Evolutionary conservation across 2,329 filamentous ascomycete species (phyloP).

Genomic region (Lecanosticta acicola): DNA sequence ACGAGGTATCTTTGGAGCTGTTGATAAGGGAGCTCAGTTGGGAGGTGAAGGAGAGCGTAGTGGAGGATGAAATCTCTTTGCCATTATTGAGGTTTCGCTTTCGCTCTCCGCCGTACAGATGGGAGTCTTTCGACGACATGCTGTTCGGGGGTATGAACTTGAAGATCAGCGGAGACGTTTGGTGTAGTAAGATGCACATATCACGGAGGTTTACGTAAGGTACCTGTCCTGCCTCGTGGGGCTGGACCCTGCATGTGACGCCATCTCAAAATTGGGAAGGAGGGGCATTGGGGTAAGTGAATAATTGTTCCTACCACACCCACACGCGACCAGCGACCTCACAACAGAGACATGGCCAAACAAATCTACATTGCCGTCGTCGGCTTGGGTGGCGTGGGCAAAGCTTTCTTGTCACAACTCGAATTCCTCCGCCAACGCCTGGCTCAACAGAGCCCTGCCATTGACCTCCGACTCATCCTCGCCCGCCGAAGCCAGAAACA

Average conservation of each 20-base stretch:
- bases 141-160: too few relatives aligned
- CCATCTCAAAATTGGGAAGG: background rate
- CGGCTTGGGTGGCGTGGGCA: slow-evolving; percentile 84
- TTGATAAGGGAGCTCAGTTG: slow-evolving; percentile 77
- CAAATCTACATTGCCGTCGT: slow-evolving; percentile 44
- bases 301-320: too few relatives aligned
- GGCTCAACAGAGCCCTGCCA: slow-evolving; percentile 46
- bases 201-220: too few relatives aligned
- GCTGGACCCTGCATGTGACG: background rate
- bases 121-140: slow-evolving; percentile 17
- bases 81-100: slow-evolving; percentile 54
- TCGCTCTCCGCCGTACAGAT: slow-evolving; percentile 17
- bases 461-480: slow-evolving; percentile 72
- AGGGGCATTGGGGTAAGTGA: too few relatives aligned
- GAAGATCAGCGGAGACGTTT: too few relatives aligned
- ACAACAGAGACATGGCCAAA: slow-evolving; percentile 3
- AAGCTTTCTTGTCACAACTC: slow-evolving; percentile 82
- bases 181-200: too few relatives aligned
- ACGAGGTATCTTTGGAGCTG: slow-evolving; percentile 21
- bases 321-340: too few relatives aligned
- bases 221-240: too few relatives aligned
- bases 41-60: slow-evolving; percentile 77
- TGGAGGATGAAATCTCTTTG: slow-evolving; percentile 63
- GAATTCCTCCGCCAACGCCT: slow-evolving; percentile 59
- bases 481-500: slow-evolving; percentile 81